Evolutionary conservation across 768 basidiomycete genomes (phyloP).

Genomic region (Termitomyces bulborhizus): DNA sequence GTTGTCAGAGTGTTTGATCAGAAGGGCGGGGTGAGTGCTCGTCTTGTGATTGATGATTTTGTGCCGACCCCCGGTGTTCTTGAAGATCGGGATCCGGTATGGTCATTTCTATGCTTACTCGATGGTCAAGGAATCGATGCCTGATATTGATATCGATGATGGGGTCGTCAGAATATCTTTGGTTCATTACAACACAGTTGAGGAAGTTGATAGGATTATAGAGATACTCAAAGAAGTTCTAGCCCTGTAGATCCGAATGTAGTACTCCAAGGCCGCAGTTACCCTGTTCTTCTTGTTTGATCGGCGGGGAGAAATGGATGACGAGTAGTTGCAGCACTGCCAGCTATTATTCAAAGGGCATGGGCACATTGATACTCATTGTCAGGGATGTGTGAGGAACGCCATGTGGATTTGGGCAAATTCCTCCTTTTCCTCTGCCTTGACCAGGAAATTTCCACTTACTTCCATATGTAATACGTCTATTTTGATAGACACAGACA

Average conservation of each 20-base stretch:
- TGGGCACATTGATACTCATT: too few relatives aligned
- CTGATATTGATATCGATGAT: constrained; percentile 54
- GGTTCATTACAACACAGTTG: constrained; percentile 75
- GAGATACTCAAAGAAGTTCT: constrained; percentile 47
- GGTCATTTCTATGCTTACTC: constrained; percentile 78
- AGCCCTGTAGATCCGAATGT: not conserved
- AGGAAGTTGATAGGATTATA: constrained; percentile 61
- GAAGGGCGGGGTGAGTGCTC: constrained; percentile 48
- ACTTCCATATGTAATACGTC: too few relatives aligned
- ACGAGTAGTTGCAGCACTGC: too few relatives aligned
- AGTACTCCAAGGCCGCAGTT: too few relatives aligned
- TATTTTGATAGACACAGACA: too few relatives aligned
- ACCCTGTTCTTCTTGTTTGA: too few relatives aligned
- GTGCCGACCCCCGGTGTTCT: not conserved
- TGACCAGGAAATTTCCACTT: too few relatives aligned
- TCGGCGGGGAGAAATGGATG: too few relatives aligned
- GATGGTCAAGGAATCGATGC: constrained; percentile 43
- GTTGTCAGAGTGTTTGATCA: constrained; percentile 61
- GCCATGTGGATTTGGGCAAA: too few relatives aligned
- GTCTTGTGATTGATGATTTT: not conserved
- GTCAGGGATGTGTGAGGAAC: too few relatives aligned
- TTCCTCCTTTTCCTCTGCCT: too few relatives aligned
- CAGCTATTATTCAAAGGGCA: too few relatives aligned
- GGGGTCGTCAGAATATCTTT: constrained; percentile 71
- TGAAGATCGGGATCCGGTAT: constrained; percentile 69